Evolutionary conservation across 495 filamentous ascomycete genomes (phyloP).

Genomic region (Penicillium crystallinum): DNA sequence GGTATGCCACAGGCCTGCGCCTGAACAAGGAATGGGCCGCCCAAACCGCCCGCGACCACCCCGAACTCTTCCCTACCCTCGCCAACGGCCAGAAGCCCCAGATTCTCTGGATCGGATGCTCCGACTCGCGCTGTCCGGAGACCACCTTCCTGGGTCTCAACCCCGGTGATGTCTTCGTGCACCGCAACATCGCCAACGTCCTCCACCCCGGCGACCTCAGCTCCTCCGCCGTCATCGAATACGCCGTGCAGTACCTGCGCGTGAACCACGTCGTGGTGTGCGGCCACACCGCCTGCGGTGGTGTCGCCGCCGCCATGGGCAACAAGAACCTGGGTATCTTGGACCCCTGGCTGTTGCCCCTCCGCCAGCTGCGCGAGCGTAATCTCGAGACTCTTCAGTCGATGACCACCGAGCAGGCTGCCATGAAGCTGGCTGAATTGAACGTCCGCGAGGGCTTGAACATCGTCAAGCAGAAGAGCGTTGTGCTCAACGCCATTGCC

Average conservation of each 20-base stretch:
- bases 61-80: slow-evolving; percentile 66
- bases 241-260: slow-evolving; percentile 66
- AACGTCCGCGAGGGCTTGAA: slow-evolving; percentile 65
- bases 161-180: slow-evolving; percentile 87
- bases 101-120: slow-evolving; percentile 91
- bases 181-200: slow-evolving; percentile 94
- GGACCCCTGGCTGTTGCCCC: slow-evolving; percentile 74
- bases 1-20: slow-evolving; percentile 28
- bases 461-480: slow-evolving; percentile 55
- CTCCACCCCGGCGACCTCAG: slow-evolving; percentile 72
- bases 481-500: slow-evolving; percentile 58
- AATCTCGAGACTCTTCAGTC: slow-evolving; percentile 41
- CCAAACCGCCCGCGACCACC: slow-evolving; percentile 58
- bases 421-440: slow-evolving; percentile 56
- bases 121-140: slow-evolving; percentile 83
- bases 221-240: slow-evolving; percentile 75
- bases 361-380: slow-evolving; percentile 58
- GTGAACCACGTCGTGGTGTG: slow-evolving; percentile 82
- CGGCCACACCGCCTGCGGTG: slow-evolving; percentile 79
- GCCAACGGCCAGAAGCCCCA: slow-evolving; percentile 65
- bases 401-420: slow-evolving; percentile 43
- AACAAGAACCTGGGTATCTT: slow-evolving; percentile 69
- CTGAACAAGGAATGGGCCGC: slow-evolving; percentile 67
- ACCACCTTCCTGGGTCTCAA: slow-evolving; percentile 75
- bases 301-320: slow-evolving; percentile 62